Conservation (phyloP, 2,329 filamentous ascomycete genomes). For the Xylaria sp. region DNA sequence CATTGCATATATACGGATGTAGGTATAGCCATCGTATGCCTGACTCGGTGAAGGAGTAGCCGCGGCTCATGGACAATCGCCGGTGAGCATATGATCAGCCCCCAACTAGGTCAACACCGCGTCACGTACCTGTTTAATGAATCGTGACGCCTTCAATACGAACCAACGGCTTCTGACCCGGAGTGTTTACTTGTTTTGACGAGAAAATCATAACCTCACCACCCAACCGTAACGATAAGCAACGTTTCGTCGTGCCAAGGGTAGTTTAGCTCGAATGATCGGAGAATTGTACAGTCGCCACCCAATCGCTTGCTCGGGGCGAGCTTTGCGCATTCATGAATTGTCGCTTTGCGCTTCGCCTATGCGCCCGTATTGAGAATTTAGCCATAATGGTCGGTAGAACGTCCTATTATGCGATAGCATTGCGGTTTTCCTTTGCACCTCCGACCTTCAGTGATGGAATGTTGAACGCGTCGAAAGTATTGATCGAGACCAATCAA, state of each 20-base stretch:
- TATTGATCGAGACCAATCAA: slow-evolving; percentile 29
- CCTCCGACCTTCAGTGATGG: slow-evolving; percentile 19
- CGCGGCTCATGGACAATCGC: slow-evolving; percentile 18
- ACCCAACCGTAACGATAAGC: slow-evolving; percentile 10
- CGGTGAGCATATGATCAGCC: slow-evolving; percentile 24
- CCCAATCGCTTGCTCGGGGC: slow-evolving; percentile 48
- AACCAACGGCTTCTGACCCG: slow-evolving; percentile 4
- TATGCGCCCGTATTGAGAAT: slow-evolving; percentile 14
- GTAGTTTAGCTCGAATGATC: slow-evolving; percentile 14
- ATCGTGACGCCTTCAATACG: slow-evolving; percentile 23
- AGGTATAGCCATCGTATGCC: slow-evolving; percentile 13
- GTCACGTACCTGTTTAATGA: slow-evolving; percentile 24
- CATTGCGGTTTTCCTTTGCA: slow-evolving; percentile 20
- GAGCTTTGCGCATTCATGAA: slow-evolving; percentile 34
- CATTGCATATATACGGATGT: slow-evolving; percentile 2
- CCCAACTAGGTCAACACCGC: slow-evolving; percentile 28
- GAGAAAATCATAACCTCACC: not conserved
- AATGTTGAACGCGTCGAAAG: slow-evolving; percentile 26
- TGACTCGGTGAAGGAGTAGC: slow-evolving; percentile 33
- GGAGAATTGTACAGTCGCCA: slow-evolving; percentile 21
- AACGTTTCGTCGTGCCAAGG: slow-evolving; percentile 24
- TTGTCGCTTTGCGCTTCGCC: slow-evolving; percentile 34
- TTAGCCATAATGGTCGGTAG: slow-evolving; percentile 25
- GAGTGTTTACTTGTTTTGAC: slow-evolving; percentile 10
- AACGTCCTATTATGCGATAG: slow-evolving; percentile 21